phyloP scores from a whole-genome alignment of 257 asterid species.

The Datura wrightii region DNA sequence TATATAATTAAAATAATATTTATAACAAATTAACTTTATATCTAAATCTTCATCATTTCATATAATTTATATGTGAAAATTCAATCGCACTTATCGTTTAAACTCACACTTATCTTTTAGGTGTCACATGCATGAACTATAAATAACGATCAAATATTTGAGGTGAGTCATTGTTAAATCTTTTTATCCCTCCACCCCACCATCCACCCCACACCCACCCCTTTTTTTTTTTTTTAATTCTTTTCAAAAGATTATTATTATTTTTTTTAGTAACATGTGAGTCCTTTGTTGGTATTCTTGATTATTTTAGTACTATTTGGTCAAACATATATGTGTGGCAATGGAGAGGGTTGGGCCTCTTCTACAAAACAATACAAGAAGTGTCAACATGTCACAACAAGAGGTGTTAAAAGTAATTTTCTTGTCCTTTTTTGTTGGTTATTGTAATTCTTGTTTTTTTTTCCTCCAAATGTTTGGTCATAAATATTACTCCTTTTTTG shows the following conservation, averaged over 20 bases:
- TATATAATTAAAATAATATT: not conserved
- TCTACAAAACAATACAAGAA: not conserved
- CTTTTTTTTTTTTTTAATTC: not conserved
- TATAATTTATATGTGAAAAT: not conserved
- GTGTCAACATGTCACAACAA: not conserved
- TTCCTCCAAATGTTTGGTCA: not conserved
- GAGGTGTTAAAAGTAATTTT: not conserved
- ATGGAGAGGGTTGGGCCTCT: not conserved
- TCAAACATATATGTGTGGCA: slow-evolving; percentile 20
- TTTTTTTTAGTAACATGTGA: not conserved
- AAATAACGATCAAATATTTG: too few relatives aligned
- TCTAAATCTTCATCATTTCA: not conserved
- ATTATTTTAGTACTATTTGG: not conserved
- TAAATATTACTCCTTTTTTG: not conserved
- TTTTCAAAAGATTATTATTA: not conserved
- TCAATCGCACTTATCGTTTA: too few relatives aligned
- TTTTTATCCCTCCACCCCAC: too few relatives aligned
- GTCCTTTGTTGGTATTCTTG: not conserved
- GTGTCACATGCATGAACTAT: too few relatives aligned
- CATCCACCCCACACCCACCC: too few relatives aligned
- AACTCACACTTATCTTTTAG: too few relatives aligned
- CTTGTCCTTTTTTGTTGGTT: not conserved
- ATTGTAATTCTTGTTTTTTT: not conserved
- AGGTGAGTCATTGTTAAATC: too few relatives aligned
- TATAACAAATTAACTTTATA: not conserved